These are phyloP conservation scores for Gloeopeniophorella convolvens DNA, from an alignment of 768 basidiomycete species.

Conservation along the genomic window DNA sequence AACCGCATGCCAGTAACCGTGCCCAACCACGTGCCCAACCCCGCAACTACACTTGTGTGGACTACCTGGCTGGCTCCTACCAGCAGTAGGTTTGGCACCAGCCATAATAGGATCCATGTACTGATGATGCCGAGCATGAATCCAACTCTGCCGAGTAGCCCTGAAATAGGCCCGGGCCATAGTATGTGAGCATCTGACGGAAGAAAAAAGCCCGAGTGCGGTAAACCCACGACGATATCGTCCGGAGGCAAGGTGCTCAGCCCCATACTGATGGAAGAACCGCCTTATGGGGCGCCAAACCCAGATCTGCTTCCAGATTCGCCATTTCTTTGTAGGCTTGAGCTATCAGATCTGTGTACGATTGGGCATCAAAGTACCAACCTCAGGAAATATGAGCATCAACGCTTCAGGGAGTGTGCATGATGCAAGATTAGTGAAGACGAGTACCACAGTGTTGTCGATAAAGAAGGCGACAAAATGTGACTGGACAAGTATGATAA, in stretches of 20 bases:
- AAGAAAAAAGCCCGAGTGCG: not conserved
- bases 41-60: too few species aligned
- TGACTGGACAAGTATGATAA: not conserved
- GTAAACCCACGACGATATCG: not conserved
- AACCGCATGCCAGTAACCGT: too few species aligned
- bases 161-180: not conserved
- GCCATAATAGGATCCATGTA: not conserved
- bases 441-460: too few species aligned
- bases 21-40: too few species aligned
- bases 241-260: not conserved
- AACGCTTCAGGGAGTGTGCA: not conserved
- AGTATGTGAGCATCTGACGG: not conserved
- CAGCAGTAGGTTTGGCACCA: not conserved
- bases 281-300: slow-evolving; percentile 1
- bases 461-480: not conserved
- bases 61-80: too few species aligned
- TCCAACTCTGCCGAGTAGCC: not conserved
- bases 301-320: not conserved
- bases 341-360: not conserved
- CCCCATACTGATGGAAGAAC: not conserved
- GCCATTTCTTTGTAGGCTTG: not conserved
- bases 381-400: not conserved
- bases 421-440: not conserved
- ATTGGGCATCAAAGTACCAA: not conserved
- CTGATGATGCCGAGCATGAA: not conserved